Evolutionary conservation across 805 yeast species (phyloP).

Genomic region (Priceomyces castillae): DNA sequence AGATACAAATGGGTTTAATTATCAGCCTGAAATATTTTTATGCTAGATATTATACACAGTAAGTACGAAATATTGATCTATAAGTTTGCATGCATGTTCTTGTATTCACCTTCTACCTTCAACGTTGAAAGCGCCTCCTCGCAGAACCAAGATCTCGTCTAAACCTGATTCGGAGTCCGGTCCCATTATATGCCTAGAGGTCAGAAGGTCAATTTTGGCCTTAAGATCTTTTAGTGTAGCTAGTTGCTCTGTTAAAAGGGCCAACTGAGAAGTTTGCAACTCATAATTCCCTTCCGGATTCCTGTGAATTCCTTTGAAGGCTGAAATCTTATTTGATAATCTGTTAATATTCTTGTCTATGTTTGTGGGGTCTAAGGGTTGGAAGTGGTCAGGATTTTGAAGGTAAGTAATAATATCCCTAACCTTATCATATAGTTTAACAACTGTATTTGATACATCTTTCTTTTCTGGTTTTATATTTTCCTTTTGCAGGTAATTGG

Average conservation of each 20-base stretch:
- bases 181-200: neutral
- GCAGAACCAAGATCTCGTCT: neutral
- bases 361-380: slow-evolving; percentile 6
- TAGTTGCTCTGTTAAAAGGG: slow-evolving; percentile 31
- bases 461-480: neutral
- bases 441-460: slow-evolving; percentile 11
- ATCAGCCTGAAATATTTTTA: no score
- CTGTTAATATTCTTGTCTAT: slow-evolving; percentile 25
- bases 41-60: neutral
- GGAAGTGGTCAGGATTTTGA: slow-evolving; percentile 7
- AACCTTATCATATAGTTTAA: slow-evolving; percentile 24
- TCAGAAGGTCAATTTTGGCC: slow-evolving; percentile 10
- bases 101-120: neutral
- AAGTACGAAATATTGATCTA: neutral
- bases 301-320: slow-evolving; percentile 5
- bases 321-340: slow-evolving; percentile 22
- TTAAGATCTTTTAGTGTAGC: slow-evolving; percentile 21
- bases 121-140: neutral
- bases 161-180: neutral
- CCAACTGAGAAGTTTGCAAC: slow-evolving; percentile 25
- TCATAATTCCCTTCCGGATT: slow-evolving; percentile 10
- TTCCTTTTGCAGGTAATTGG: slow-evolving; percentile 8
- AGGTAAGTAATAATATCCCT: slow-evolving; percentile 19
- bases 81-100: neutral
- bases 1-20: neutral